Conservation (phyloP, 108 stramenopile species). For the Cylindrotheca fusiformis region DNA sequence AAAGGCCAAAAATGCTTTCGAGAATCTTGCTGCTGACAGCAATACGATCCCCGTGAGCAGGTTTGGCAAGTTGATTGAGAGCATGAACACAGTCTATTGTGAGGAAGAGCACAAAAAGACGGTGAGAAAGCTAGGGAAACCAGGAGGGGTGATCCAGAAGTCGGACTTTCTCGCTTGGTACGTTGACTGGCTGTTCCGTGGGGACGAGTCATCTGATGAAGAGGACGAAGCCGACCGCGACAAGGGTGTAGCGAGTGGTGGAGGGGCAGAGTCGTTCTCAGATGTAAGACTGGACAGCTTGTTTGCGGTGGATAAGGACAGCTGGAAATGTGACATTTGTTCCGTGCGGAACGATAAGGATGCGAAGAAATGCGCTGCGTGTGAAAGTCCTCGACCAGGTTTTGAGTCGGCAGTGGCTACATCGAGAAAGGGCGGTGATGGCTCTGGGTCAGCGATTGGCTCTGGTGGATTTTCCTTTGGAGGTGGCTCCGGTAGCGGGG, state of each 20-base stretch:
- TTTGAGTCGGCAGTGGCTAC: conserved; percentile 16
- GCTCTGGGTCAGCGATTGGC: conserved; percentile 38
- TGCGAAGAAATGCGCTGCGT: conserved; percentile 59
- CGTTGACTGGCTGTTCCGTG: conserved; percentile 82
- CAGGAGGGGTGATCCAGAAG: conserved; percentile 23
- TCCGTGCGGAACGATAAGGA: conserved; percentile 63
- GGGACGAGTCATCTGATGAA: conserved; percentile 16
- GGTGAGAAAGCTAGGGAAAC: conserved; percentile 49
- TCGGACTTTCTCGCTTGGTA: conserved; percentile 82
- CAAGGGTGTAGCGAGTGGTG: conserved; percentile 22
- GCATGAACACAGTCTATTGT: conserved; percentile 84
- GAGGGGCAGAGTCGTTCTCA: conserved; percentile 9
- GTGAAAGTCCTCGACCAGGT: conserved; percentile 78
- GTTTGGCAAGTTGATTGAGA: conserved; percentile 71
- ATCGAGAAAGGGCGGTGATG: not conserved
- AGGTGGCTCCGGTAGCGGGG: conserved; percentile 2
- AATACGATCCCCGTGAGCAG: conserved; percentile 35
- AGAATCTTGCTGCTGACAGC: conserved; percentile 9
- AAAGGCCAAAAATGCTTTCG: conserved; percentile 54
- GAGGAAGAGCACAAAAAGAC: conserved; percentile 79
- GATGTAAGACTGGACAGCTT: conserved; percentile 35
- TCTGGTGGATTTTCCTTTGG: conserved; percentile 61
- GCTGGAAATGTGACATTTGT: conserved; percentile 87
- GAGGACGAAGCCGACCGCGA: conserved; percentile 63
- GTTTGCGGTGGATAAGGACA: conserved; percentile 55